phyloP scores from a whole-genome alignment of 2,329 filamentous ascomycete species.

The Pseudogymnoascus sp. region DNA sequence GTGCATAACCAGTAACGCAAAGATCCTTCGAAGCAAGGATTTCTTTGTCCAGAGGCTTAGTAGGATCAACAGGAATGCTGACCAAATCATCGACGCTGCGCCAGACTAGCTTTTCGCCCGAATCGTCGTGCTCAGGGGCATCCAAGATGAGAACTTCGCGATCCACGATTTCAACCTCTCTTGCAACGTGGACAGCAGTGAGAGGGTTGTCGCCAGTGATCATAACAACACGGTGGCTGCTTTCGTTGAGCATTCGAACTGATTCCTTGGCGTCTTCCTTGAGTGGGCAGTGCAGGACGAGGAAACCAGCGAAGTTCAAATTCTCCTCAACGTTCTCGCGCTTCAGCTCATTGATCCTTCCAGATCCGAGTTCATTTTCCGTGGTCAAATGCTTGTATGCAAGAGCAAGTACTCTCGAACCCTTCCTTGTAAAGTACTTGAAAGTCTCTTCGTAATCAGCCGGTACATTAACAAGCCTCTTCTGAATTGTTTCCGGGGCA shows the following conservation, averaged over 20 bases:
- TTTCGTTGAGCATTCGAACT: conserved; percentile 96
- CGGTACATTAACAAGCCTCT: conserved; percentile 78
- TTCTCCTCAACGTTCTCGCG: conserved; percentile 84
- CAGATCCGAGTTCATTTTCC: conserved; percentile 73
- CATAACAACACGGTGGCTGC: conserved; percentile 97
- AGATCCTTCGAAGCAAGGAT: conserved; percentile 84
- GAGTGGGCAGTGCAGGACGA: conserved; percentile 89
- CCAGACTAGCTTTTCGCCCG: conserved; percentile 80
- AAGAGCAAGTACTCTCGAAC: conserved; percentile 85
- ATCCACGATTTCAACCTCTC: conserved; percentile 94
- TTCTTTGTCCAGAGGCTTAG: conserved; percentile 68
- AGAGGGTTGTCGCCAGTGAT: conserved; percentile 98
- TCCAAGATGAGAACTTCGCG: conserved; percentile 91
- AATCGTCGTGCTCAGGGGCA: conserved; percentile 80
- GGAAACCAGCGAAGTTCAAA: conserved; percentile 85
- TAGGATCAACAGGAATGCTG: conserved; percentile 77
- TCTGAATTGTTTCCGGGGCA: conserved; percentile 92
- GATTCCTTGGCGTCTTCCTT: conserved; percentile 94
- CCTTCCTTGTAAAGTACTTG: conserved; percentile 95
- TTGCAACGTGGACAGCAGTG: conserved; percentile 90
- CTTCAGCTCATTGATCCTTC: conserved; percentile 86
- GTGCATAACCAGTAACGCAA: conserved; percentile 89
- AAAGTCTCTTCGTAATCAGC: conserved; percentile 93
- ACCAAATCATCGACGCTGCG: conserved; percentile 87
- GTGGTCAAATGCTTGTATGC: conserved; percentile 86